Percentiles rank a stretch among this genome's conserved stretches.
phyloP scores from a whole-genome alignment of 179 eudicot species.

The Beta lomatogona region DNA sequence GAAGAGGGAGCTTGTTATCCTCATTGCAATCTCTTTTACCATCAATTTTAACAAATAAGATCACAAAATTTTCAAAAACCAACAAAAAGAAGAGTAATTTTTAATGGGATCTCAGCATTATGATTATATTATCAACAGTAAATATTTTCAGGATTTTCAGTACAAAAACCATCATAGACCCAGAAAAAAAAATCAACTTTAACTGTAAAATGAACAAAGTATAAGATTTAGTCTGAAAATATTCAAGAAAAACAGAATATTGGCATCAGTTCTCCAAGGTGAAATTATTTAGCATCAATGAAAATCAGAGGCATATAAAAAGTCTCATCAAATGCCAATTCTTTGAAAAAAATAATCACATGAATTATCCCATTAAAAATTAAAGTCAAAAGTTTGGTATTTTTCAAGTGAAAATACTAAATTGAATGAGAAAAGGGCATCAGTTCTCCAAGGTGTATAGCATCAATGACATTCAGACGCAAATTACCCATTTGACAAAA shows the following conservation, averaged over 20 bases:
- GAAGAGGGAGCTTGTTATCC: slow-evolving; percentile 61
- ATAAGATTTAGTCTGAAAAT: too few species aligned
- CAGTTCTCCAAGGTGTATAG: slow-evolving; percentile 86
- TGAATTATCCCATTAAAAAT: neutral
- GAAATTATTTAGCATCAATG: slow-evolving; percentile 29
- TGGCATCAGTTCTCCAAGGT: slow-evolving; percentile 45
- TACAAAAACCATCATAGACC: slow-evolving; percentile 19
- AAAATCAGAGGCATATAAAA: slow-evolving; percentile 34
- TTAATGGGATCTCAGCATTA: slow-evolving; percentile 12
- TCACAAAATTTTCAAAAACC: neutral
- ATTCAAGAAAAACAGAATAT: neutral
- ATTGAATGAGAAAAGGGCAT: slow-evolving; percentile 33
- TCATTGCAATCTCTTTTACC: slow-evolving; percentile 34
- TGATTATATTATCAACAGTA: neutral
- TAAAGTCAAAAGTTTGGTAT: too few species aligned
- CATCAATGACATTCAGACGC: slow-evolving; percentile 73
- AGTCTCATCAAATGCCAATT: slow-evolving; percentile 30
- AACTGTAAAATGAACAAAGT: too few species aligned
- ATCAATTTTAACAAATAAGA: neutral
- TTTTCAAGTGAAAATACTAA: too few species aligned
- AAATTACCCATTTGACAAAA: slow-evolving; percentile 77
- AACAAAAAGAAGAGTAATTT: neutral
- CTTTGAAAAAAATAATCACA: neutral
- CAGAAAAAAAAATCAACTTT: neutral
- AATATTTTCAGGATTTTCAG: slow-evolving; percentile 14